These are phyloP conservation scores for Diospyros lotus DNA, from an alignment of 148 eudicot genomes.

Conservation along the genomic window DNA sequence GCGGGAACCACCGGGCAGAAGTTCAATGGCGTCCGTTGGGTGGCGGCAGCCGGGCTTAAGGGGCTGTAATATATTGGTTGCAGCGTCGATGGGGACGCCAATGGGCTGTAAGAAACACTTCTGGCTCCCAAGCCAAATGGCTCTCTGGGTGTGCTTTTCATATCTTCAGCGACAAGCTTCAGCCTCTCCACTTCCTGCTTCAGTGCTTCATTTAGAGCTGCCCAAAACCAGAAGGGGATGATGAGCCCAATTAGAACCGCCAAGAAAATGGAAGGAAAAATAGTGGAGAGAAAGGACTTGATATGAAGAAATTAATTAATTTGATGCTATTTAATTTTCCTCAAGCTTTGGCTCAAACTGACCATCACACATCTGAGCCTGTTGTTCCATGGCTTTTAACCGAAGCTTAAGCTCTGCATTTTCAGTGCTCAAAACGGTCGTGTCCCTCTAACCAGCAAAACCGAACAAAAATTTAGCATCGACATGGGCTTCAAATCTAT, in stretches of 20 bases:
- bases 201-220: constrained; percentile 50
- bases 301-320: too few species aligned
- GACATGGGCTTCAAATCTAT: neutral
- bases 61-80: neutral
- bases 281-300: neutral
- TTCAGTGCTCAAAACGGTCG: constrained; percentile 33
- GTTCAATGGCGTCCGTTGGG: neutral
- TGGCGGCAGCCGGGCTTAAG: neutral
- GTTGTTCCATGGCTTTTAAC: constrained; percentile 48
- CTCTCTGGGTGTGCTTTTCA: constrained; percentile 26
- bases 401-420: constrained; percentile 41
- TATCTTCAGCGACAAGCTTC: constrained; percentile 40
- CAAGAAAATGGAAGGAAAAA: neutral
- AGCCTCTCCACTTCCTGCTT: constrained; percentile 60
- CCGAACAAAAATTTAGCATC: neutral
- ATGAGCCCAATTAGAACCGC: too few species aligned
- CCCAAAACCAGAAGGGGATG: neutral
- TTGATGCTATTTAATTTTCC: neutral
- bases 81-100: neutral
- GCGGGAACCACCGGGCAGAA: constrained; percentile 28
- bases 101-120: neutral
- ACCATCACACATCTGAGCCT: constrained; percentile 55
- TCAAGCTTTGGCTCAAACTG: constrained; percentile 6
- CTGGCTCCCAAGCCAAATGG: constrained; percentile 30
- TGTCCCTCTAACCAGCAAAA: constrained; percentile 31